Base-by-base conservation (phyloP, 352 stramenopile genomes). In the Phytophthora kernoviae region DNA sequence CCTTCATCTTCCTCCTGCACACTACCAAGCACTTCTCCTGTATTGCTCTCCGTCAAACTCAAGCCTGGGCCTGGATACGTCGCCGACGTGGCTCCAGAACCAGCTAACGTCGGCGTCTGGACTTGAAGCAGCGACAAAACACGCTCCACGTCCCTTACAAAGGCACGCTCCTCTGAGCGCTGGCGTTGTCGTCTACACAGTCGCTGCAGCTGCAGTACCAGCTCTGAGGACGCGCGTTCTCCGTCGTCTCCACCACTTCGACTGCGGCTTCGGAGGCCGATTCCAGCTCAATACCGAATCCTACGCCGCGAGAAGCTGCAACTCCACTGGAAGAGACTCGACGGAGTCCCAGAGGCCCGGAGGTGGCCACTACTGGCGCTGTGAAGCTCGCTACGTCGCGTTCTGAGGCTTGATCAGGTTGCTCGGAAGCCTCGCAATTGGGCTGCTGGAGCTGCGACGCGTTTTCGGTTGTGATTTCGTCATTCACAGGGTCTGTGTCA, bases 111-210 rank as follows among this genome's bases (percentile, higher is more conserved):
- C 10, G 47, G 42, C 15, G 39, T 15, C 10, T 79, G 74, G 56
- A 60, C 56, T 40, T 55, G 66, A 12, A 82, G 26, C 15, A 86
- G 58, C 32, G 56, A 37, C 47, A 91, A 44, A 27, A 90, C 75
- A 26, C 74, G 81, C 57, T 91, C 84, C 20, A 91, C 72, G 30
- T 91, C 84, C 27, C 82, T 73, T 18, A 83, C 73, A 52, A 91
- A 91, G 1, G 69, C 56, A 5, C 82, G 74, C 57, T 91, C 84
- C 26, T 93, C 84, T 0, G 72, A 70, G 4, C 80, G 78, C 43
- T 79, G 65, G n/a, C 80, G 81, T 62, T 91, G 80, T 15, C 84
- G 74, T 49, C 75, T 83, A 24, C 72, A 88, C 7, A 93, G 61
- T 22, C 69, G 62, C 53, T 90, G 80, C 6, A 91, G 64, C 41